Conservation (phyloP, 73 alveolate genomes). For the Paramecium octaurelia region DNA sequence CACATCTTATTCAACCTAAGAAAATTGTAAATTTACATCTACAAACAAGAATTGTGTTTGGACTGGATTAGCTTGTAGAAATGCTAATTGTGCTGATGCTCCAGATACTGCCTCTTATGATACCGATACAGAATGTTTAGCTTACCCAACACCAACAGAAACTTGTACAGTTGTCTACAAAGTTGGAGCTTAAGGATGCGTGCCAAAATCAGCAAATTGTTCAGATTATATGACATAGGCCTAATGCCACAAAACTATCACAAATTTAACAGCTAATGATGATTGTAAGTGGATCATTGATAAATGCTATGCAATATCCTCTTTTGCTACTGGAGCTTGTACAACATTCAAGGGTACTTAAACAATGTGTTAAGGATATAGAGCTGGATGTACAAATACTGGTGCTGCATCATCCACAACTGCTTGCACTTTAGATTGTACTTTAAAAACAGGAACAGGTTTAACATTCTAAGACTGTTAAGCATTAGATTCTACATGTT, state of each 20-base stretch:
- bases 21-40: neutral
- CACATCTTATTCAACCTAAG: neutral
- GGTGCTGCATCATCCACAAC: neutral
- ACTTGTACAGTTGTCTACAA: neutral
- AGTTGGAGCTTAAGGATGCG: neutral
- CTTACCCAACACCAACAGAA: neutral
- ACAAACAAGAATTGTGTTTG: neutral
- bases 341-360: neutral
- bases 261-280: neutral
- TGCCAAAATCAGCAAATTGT: neutral
- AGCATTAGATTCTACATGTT: neutral
- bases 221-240: neutral
- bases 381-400: neutral
- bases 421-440: neutral
- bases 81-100: neutral
- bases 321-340: neutral
- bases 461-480: neutral
- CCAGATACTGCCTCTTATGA: neutral
- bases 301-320: neutral
- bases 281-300: neutral
- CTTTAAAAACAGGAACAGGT: neutral
- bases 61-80: constrained; percentile 36
- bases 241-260: neutral
- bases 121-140: neutral
- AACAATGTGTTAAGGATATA: neutral